A percentile compares a stretch with the other conserved stretches of the same genome.
Conservation (phyloP, 108 stramenopile genomes). For the Nitzschia inconspicua region DNA sequence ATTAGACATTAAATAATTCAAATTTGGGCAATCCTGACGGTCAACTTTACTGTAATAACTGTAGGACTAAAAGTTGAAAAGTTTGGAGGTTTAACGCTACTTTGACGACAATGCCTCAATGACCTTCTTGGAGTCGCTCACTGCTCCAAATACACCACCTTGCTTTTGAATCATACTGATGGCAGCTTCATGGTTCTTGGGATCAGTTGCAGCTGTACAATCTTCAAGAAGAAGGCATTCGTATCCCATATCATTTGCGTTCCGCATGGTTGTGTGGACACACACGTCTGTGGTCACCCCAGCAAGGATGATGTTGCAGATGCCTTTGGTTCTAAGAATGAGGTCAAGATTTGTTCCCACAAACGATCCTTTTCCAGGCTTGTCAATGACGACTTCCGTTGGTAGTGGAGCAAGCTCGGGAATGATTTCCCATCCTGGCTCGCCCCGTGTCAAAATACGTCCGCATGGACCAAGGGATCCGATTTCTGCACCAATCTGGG, state of each 20-base stretch:
- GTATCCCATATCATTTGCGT: conserved; percentile 76
- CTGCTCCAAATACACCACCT: conserved; percentile 55
- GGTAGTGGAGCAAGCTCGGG: conserved; percentile 40
- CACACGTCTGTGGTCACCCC: conserved; percentile 88
- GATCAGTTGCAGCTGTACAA: conserved; percentile 54
- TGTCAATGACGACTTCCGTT: conserved; percentile 60
- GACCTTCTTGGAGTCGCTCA: conserved; percentile 26
- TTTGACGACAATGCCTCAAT: conserved; percentile 28
- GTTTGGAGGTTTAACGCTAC: too few relatives aligned
- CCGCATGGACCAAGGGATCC: conserved; percentile 53
- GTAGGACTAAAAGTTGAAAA: too few relatives aligned
- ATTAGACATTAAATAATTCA: too few relatives aligned
- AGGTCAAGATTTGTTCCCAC: conserved; percentile 73
- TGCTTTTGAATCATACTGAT: conserved; percentile 58
- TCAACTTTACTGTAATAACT: too few relatives aligned
- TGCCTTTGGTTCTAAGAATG: conserved; percentile 53
- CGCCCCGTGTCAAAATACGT: conserved; percentile 49
- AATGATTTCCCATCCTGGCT: conserved; percentile 65
- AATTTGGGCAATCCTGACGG: too few relatives aligned
- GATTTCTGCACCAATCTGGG: conserved; percentile 56
- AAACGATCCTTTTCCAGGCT: conserved; percentile 71
- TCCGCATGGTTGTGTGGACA: conserved; percentile 78
- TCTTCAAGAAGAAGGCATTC: conserved; percentile 70
- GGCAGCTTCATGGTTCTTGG: conserved; percentile 62
- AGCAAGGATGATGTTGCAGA: conserved; percentile 55